Conservation (phyloP, 208 protist genomes). For the Trypanosoma theileri region DNA sequence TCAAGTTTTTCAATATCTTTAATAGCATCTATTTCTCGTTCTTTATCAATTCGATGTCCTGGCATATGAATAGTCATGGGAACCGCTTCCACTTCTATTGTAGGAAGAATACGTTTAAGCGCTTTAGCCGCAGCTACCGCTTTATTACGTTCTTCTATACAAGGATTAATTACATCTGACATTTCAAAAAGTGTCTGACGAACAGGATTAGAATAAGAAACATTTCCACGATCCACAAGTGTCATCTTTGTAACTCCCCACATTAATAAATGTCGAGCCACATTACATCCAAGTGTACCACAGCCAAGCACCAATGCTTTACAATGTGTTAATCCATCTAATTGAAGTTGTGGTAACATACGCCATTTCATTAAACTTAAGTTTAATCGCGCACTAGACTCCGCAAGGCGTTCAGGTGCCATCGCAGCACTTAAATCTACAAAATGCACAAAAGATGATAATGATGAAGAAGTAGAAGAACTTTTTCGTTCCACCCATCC, state of each 20-base stretch:
- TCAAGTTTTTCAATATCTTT: conserved; percentile 62
- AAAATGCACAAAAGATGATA: background rate
- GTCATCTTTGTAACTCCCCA: conserved; percentile 97
- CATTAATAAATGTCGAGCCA: conserved; percentile 94
- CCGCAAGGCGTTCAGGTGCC: conserved; percentile 79
- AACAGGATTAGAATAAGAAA: conserved; percentile 97
- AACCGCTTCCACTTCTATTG: conserved; percentile 41
- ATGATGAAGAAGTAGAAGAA: too few relatives aligned
- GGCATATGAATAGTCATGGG: conserved; percentile 97
- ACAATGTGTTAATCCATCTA: conserved; percentile 82
- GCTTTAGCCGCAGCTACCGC: conserved; percentile 87
- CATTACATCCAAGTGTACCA: conserved; percentile 98
- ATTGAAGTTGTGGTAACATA: conserved; percentile 91
- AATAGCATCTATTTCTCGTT: conserved; percentile 25
- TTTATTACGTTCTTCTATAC: conserved; percentile 75
- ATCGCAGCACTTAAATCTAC: conserved; percentile 83
- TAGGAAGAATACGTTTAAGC: conserved; percentile 90
- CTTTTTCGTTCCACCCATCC: conserved; percentile 45
- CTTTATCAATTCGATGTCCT: conserved; percentile 88
- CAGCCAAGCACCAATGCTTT: conserved; percentile 95
- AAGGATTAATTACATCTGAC: conserved; percentile 66
- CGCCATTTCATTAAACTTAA: conserved; percentile 98
- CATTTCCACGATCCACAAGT: conserved; percentile 94
- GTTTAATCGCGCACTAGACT: conserved; percentile 87
- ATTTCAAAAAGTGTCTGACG: conserved; percentile 87